A percentile compares a stretch with the other conserved stretches of the same genome.
Evolutionary conservation across 495 filamentous ascomycete genomes (phyloP).

Genomic region (Aspergillus homomorphus): DNA sequence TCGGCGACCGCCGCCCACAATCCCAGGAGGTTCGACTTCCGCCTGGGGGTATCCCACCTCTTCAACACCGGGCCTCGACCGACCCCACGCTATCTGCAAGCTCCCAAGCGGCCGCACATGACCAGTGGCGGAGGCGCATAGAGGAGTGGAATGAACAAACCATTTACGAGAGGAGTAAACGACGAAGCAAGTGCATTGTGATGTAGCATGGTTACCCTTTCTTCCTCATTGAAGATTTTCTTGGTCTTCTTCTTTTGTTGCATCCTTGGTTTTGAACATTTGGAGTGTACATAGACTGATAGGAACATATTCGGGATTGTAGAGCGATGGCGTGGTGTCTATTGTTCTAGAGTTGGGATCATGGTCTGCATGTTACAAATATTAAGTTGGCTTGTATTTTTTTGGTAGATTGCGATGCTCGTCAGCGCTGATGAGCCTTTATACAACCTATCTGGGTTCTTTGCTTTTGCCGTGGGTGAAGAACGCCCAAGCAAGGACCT

Average conservation of each 20-base stretch:
- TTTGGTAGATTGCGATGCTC: no score
- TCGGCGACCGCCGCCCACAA: conserved; percentile 18
- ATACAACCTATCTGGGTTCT: no score
- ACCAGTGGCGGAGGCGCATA: conserved; percentile 44
- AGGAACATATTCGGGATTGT: neutral
- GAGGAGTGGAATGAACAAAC: conserved; percentile 46
- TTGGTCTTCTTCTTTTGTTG: neutral
- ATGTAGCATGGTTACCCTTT: conserved; percentile 29
- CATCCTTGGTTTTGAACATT: conserved; percentile 8
- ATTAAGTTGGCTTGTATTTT: no score
- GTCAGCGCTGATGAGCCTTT: no score
- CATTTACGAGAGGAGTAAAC: conserved; percentile 36
- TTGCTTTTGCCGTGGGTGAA: no score
- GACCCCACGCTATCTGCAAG: conserved; percentile 33
- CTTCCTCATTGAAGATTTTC: neutral
- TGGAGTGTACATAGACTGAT: neutral
- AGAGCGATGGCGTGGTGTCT: neutral
- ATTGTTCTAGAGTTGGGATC: neutral
- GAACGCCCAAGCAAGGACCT: no score
- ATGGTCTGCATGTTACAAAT: neutral
- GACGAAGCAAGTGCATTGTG: conserved; percentile 37
- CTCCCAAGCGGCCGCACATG: conserved; percentile 30
- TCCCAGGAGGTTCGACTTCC: conserved; percentile 19
- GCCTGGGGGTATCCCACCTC: conserved; percentile 7
- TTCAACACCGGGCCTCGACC: conserved; percentile 37